Percentiles rank a stretch among this genome's conserved stretches.
phyloP scores from a whole-genome alignment of 2,329 filamentous ascomycete genomes.

The Teratosphaeria pseudoeucalypti region DNA sequence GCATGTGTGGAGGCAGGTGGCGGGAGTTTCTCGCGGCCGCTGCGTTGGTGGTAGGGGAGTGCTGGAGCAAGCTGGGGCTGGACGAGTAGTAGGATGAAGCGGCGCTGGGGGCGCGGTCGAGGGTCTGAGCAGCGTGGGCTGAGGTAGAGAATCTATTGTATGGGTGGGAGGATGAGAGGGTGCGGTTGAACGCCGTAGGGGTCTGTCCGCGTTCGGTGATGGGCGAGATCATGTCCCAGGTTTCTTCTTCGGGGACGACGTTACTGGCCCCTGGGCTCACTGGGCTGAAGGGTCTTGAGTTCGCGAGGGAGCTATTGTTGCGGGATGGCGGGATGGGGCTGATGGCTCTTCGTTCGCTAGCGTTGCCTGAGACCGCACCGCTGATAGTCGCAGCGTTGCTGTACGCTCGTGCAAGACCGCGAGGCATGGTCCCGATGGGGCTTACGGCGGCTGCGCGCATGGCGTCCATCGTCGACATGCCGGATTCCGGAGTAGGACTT shows the following conservation, averaged over 20 bases:
- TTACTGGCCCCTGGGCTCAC: neutral
- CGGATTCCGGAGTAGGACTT: neutral
- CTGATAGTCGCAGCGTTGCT: conserved; percentile 19
- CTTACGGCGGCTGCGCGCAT: conserved; percentile 5
- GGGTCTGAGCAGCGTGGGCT: conserved; percentile 7
- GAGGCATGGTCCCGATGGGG: conserved; percentile 14
- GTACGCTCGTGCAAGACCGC: conserved; percentile 22
- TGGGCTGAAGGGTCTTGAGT: conserved; percentile 2
- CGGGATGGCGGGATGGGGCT: conserved; percentile 11
- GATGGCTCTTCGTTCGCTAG: conserved; percentile 19
- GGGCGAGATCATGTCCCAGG: conserved; percentile 13
- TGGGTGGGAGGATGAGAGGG: neutral
- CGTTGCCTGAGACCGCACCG: conserved; percentile 10
- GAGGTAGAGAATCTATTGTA: conserved; percentile 18
- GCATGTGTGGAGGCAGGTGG: conserved; percentile 22
- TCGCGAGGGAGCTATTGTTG: conserved; percentile 4
- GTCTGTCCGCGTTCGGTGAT: conserved; percentile 1
- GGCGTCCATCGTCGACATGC: neutral
- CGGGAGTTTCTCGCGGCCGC: neutral
- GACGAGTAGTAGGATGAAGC: conserved; percentile 4
- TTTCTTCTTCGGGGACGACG: conserved; percentile 9
- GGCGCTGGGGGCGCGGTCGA: conserved; percentile 6
- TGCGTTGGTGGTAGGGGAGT: neutral
- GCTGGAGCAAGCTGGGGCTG: conserved; percentile 3
- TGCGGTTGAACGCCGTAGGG: conserved; percentile 3